A percentile compares a stretch with the other conserved stretches of the same genome.
Conservation (phyloP, 192 early-diverging fungal genomes). For the Mortierella claussenii region DNA sequence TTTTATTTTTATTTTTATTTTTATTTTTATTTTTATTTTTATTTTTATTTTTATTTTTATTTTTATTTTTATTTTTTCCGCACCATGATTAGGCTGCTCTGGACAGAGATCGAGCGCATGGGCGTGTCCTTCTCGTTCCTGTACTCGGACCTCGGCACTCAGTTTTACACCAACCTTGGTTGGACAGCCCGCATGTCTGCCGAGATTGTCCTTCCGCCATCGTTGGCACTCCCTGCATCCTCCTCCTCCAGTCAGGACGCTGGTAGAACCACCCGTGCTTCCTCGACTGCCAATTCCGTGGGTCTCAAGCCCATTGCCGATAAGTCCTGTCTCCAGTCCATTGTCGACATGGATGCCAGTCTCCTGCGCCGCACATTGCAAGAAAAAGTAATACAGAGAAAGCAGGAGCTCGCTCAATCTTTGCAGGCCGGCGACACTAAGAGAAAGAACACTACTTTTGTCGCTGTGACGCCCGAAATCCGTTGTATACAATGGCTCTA, state of each 20-base stretch:
- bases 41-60: neutral
- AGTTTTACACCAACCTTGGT: conserved; percentile 34
- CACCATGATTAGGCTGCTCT: conserved; percentile 21
- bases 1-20: conserved; percentile 3
- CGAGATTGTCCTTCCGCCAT: conserved; percentile 21
- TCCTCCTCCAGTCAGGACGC: neutral
- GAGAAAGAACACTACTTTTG: conserved; percentile 10
- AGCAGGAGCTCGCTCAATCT: neutral
- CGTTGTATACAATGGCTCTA: conserved; percentile 32
- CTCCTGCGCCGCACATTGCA: conserved; percentile 13
- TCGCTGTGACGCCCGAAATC: conserved; percentile 28
- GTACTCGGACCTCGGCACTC: conserved; percentile 38
- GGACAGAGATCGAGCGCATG: conserved; percentile 23
- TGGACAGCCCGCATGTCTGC: conserved; percentile 27
- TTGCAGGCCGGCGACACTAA: neutral
- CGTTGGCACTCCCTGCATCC: conserved; percentile 5
- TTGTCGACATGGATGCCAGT: conserved; percentile 13
- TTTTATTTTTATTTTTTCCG: neutral
- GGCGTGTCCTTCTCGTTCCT: conserved; percentile 27
- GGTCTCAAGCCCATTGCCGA: conserved; percentile 5
- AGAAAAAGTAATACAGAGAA: neutral
- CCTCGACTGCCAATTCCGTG: neutral
- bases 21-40: neutral
- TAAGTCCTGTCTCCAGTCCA: neutral
- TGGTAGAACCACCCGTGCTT: too few species aligned